A percentile compares a stretch with the other conserved stretches of the same genome.
Conservation (phyloP, 2,329 filamentous ascomycete genomes). For the Alternaria atra region DNA sequence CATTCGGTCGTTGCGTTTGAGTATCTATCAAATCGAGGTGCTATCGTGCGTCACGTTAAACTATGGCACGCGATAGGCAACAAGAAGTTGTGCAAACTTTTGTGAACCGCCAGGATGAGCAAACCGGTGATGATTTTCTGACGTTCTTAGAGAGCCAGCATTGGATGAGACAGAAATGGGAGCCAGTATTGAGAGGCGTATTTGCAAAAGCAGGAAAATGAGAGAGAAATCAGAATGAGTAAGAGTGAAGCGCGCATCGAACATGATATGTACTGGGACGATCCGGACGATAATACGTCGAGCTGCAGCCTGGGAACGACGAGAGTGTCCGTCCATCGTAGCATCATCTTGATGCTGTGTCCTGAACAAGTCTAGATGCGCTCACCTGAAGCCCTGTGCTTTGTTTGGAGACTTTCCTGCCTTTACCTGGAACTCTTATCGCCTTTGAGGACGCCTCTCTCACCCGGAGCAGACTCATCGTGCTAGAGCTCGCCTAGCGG, state of each 20-base stretch:
- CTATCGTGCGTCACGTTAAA: neutral
- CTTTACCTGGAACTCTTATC: neutral
- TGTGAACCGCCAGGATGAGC: neutral
- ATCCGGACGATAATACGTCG: neutral
- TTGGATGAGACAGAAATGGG: neutral
- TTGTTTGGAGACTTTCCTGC: neutral
- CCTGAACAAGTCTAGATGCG: neutral
- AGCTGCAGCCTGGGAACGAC: too few species aligned
- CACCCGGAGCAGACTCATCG: neutral
- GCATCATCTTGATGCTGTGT: neutral
- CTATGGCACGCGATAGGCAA: neutral
- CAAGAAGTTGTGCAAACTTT: neutral
- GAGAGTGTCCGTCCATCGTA: too few species aligned
- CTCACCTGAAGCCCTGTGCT: neutral
- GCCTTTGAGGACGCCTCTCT: neutral
- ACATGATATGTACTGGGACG: neutral
- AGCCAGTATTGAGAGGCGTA: neutral
- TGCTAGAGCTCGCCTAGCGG: neutral
- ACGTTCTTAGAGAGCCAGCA: neutral
- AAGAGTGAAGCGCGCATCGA: neutral
- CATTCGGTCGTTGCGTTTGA: neutral
- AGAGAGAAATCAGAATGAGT: neutral
- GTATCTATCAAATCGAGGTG: neutral
- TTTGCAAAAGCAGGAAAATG: neutral
- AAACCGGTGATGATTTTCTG: neutral